Evolutionary conservation across 2,329 filamentous ascomycete species (phyloP).

Genomic region (Ophiocordyceps camponoti-floridani): DNA sequence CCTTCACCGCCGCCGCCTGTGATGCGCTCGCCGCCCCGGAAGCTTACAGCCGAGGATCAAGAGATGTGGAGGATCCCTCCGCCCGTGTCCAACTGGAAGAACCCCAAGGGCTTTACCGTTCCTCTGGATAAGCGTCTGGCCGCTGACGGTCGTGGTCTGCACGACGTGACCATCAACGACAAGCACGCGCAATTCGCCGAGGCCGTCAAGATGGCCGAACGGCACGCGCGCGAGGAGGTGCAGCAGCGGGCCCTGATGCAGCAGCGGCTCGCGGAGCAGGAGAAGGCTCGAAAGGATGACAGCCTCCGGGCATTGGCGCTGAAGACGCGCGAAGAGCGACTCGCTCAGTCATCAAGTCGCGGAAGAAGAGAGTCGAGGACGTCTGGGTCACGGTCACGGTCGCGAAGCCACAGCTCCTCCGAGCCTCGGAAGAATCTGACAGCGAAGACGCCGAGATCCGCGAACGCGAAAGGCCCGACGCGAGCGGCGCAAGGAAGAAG

Average conservation of each 20-base stretch:
- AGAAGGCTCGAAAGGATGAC: conserved; percentile 88
- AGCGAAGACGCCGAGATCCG: conserved; percentile 53
- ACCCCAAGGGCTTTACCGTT: conserved; percentile 94
- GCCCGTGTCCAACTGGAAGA: conserved; percentile 97
- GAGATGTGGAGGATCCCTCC: conserved; percentile 84
- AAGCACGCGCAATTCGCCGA: conserved; percentile 96
- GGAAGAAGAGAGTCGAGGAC: conserved; percentile 17
- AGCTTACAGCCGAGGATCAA: conserved; percentile 90
- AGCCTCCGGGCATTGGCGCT: conserved; percentile 75
- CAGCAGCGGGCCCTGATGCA: conserved; percentile 88
- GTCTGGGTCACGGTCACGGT: conserved; percentile 14
- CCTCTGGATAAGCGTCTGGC: conserved; percentile 89
- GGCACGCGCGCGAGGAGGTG: conserved; percentile 90
- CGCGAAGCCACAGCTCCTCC: conserved; percentile 30
- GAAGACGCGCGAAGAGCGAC: conserved; percentile 73
- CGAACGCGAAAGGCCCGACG: conserved; percentile 60
- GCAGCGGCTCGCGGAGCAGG: conserved; percentile 87
- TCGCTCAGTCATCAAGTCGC: conserved; percentile 22
- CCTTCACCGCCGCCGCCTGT: conserved; percentile 85
- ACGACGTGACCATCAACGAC: conserved; percentile 94
- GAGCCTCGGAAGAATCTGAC: conserved; percentile 21
- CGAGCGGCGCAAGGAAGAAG: conserved; percentile 65
- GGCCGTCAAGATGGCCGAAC: conserved; percentile 81
- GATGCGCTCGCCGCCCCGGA: conserved; percentile 86
- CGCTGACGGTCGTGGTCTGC: conserved; percentile 76